Evolutionary conservation across 2,329 filamentous ascomycete species (phyloP).

Genomic region (Colletotrichum destructivum): DNA sequence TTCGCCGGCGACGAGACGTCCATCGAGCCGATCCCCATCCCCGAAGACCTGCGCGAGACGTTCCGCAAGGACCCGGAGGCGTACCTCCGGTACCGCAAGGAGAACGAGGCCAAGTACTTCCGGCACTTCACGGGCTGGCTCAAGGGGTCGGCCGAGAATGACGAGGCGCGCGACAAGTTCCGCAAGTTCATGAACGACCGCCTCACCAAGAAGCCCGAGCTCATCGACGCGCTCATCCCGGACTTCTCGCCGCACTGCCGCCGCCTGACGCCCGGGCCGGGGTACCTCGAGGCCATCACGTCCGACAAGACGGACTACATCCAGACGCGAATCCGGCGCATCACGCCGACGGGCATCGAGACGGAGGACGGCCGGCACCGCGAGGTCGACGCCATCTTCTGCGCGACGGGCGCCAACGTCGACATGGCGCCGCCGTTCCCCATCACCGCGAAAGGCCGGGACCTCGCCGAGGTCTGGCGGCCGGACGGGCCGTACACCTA

Average conservation of each 20-base stretch:
- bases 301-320: slow-evolving; percentile 76
- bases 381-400: slow-evolving; percentile 76
- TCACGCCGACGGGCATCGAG: slow-evolving; percentile 73
- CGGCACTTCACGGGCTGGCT: slow-evolving; percentile 69
- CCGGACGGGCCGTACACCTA: slow-evolving; percentile 76
- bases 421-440: slow-evolving; percentile 73
- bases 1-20: slow-evolving; percentile 71
- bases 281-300: slow-evolving; percentile 76
- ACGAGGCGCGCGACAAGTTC: slow-evolving; percentile 62
- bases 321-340: slow-evolving; percentile 67
- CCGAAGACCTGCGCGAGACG: slow-evolving; percentile 65
- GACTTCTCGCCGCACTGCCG: slow-evolving; percentile 77
- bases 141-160: slow-evolving; percentile 66
- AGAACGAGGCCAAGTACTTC: slow-evolving; percentile 74
- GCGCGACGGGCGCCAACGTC: slow-evolving; percentile 77
- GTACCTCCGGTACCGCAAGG: slow-evolving; percentile 73
- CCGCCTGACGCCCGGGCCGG: slow-evolving; percentile 75
- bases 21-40: slow-evolving; percentile 69
- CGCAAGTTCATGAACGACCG: slow-evolving; percentile 68
- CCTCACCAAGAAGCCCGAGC: slow-evolving; percentile 67
- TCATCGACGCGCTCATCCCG: slow-evolving; percentile 70
- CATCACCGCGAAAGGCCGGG: slow-evolving; percentile 68
- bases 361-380: slow-evolving; percentile 70
- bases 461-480: slow-evolving; percentile 71
- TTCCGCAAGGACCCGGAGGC: slow-evolving; percentile 72